Conservation (phyloP, 1,284 basidiomycete genomes). For the Ganoderma resinaceum region DNA sequence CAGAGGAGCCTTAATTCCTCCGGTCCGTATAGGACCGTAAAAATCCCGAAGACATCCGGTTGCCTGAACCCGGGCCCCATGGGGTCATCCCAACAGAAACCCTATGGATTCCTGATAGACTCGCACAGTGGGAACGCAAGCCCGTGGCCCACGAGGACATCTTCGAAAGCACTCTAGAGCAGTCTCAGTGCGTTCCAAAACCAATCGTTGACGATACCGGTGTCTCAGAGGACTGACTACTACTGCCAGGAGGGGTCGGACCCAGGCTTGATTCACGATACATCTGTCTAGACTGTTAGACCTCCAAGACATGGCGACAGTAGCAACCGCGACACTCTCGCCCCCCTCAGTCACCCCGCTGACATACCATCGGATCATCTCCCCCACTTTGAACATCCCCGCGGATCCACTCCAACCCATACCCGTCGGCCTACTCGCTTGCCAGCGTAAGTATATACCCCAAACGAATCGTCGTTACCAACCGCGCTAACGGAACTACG, state of each 20-base stretch:
- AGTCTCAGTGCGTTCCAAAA: neutral
- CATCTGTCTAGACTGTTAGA: neutral
- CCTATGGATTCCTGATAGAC: neutral
- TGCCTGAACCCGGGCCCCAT: neutral
- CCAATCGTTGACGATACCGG: neutral
- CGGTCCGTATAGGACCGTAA: neutral
- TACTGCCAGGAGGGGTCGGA: no score
- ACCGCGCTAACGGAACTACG: neutral
- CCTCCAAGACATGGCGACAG: constrained; percentile 35
- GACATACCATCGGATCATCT: constrained; percentile 70
- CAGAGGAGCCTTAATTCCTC: neutral
- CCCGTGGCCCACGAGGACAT: neutral
- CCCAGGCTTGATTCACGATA: neutral
- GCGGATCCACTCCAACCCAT: constrained; percentile 55
- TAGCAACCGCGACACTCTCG: constrained; percentile 40
- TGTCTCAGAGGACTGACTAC: no score
- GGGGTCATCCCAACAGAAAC: neutral
- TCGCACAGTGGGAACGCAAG: neutral
- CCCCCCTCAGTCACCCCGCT: constrained; percentile 49
- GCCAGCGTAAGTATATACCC: constrained; percentile 60
- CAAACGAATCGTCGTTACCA: constrained; percentile 4
- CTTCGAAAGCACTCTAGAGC: neutral
- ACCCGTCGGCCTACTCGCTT: constrained; percentile 76
- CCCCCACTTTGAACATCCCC: constrained; percentile 61
- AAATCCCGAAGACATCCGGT: neutral